Base-by-base conservation (phyloP, 2,329 filamentous ascomycete genomes). In the Aspergillus calidoustus region DNA sequence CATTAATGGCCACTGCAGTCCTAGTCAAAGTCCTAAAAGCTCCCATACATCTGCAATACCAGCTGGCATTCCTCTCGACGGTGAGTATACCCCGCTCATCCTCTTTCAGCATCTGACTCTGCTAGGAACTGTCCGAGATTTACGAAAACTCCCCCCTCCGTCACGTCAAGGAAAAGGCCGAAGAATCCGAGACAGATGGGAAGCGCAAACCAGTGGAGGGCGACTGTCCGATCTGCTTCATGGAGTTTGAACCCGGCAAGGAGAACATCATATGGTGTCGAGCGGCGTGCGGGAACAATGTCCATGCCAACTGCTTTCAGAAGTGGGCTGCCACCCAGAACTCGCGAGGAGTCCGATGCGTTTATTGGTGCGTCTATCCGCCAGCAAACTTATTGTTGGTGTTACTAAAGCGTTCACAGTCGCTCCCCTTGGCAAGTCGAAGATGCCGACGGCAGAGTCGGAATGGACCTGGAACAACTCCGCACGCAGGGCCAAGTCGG, bases 171-270 rank as follows among this genome's bases (percentile, higher is more conserved):
- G 69, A 74, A 9, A 66, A 72, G 9, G 66, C 71, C 44, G 65
- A 73, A 31, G 74, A 59, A 5, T 34, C 52, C 7, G 57, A 79
- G 9, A 74, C 79, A 7, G 72, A 74, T 30, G 80, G 82, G 19
- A 83, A 83, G 19, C 83, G 86, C 60, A 89, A 87, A 68, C 77
- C 84, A 1, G 73, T 88, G 38, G 84, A 87, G 55, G 87, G 85
- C 23, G 85, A 88, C 63, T 89, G 87, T 67, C 85, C 86, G 0
- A 86, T 89, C 64, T 89, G 87, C 72, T 86, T 84, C 70, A 83
- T 82, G 75, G 82, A 85, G 54, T 81, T 87, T 56, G 77, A 82
- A 28, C 71, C 79, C 1, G 71, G 71, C 3, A 78, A 78, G 11
- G 76, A 83, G 59, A 77, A 82, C 4, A 80, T 82, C 7, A 74